Conservation (phyloP, 257 asterid genomes). For the Fraxinus cuspidata region DNA sequence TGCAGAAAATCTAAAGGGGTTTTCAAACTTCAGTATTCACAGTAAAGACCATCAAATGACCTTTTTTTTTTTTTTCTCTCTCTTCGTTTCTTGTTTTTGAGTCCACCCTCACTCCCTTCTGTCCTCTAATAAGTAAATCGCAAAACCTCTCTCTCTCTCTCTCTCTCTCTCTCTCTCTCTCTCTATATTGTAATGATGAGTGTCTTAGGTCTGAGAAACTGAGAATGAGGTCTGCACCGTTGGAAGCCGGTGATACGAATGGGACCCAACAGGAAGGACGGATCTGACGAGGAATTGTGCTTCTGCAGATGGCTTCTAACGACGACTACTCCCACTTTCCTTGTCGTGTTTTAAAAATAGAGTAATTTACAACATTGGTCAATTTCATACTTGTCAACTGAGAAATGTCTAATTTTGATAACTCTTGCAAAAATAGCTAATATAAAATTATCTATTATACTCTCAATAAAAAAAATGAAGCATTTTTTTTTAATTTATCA, state of each 20-base stretch:
- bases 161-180: no score
- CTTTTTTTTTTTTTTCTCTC: no score
- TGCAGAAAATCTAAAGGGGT: slow-evolving; percentile 25
- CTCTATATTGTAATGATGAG: no score
- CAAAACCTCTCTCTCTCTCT: background rate
- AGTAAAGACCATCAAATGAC: background rate
- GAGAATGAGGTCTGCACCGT: slow-evolving; percentile 37
- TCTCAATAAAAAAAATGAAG: no score
- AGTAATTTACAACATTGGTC: no score
- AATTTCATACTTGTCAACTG: no score
- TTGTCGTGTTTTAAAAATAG: background rate
- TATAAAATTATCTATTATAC: no score
- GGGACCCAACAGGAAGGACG: slow-evolving; percentile 41
- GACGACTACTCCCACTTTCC: background rate
- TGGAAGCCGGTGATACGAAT: slow-evolving; percentile 2
- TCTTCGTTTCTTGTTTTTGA: slow-evolving; percentile 11
- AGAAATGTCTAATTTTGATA: no score
- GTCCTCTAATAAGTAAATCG: background rate
- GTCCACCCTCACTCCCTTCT: background rate
- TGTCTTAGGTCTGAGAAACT: slow-evolving; percentile 23
- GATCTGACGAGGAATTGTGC: slow-evolving; percentile 46
- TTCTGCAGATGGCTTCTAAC: slow-evolving; percentile 24
- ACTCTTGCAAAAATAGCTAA: no score
- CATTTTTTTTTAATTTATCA: no score
- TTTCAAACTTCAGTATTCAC: slow-evolving; percentile 12